Percentiles rank a stretch among this genome's conserved stretches.
Evolutionary conservation across 306 rosid species (phyloP).

Genomic region (Begonia loranthoides): DNA sequence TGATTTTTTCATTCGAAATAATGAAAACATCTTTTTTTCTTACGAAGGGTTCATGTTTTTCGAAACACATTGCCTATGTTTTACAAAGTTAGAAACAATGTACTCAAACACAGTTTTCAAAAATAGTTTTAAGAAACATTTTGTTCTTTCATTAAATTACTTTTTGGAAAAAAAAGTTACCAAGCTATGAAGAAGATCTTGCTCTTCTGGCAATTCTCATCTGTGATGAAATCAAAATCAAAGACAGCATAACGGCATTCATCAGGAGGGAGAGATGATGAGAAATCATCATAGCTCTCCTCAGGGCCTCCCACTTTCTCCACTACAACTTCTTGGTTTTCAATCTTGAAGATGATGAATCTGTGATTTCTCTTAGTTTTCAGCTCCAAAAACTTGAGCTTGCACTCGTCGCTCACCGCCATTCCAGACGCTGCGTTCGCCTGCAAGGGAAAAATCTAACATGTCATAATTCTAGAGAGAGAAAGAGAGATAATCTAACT

Average conservation of each 20-base stretch:
- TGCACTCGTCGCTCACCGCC: conserved; percentile 55
- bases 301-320: conserved; percentile 36
- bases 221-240: conserved; percentile 51
- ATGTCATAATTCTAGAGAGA: not conserved
- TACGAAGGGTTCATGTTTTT: no score
- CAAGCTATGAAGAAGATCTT: conserved; percentile 74
- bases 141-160: no score
- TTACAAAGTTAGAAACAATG: no score
- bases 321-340: conserved; percentile 42
- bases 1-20: no score
- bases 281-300: conserved; percentile 36
- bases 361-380: conserved; percentile 49
- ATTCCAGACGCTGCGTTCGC: conserved; percentile 50
- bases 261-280: conserved; percentile 35
- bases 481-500: conserved; percentile 1
- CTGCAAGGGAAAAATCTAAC: conserved; percentile 6
- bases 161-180: conserved; percentile 10
- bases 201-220: conserved; percentile 62
- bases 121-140: no score
- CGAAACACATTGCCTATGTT: no score
- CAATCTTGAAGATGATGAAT: conserved; percentile 52
- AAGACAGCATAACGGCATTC: conserved; percentile 69
- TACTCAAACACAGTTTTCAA: no score
- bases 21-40: no score
- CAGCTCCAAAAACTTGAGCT: conserved; percentile 45